These are phyloP conservation scores for Taxillus chinensis DNA, from an alignment of 164 flowering plant species.

Conservation along the genomic window DNA sequence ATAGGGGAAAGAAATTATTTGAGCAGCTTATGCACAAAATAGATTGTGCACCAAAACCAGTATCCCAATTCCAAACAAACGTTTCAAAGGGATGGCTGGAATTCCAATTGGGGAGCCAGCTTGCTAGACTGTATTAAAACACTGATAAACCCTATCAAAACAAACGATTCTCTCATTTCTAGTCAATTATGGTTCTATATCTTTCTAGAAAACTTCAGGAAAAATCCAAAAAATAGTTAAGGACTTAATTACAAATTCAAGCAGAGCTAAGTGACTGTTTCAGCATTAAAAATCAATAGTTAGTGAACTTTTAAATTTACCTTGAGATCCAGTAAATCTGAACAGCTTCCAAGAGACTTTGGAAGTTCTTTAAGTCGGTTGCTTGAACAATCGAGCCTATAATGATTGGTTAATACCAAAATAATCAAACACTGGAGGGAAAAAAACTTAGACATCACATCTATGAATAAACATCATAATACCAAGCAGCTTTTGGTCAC, in stretches of 20 bases:
- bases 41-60: background rate
- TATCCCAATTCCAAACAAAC: background rate
- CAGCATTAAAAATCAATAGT: no score
- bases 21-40: background rate
- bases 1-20: background rate
- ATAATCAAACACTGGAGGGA: background rate
- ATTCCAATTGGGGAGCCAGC: background rate
- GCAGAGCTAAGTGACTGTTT: no score
- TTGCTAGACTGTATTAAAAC: background rate
- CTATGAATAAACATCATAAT: background rate
- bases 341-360: constrained; percentile 64
- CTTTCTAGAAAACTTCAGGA: no score
- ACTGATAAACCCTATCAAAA: background rate
- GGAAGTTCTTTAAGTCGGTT: constrained; percentile 77
- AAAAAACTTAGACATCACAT: constrained; percentile 1
- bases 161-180: background rate
- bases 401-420: constrained; percentile 1
- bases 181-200: background rate
- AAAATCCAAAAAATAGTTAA: no score
- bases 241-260: no score
- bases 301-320: constrained; percentile 20
- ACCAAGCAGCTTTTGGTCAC: background rate
- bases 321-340: constrained; percentile 71
- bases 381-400: constrained; percentile 85
- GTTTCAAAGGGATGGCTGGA: background rate